Base-by-base conservation (phyloP, 2,329 filamentous ascomycete species). In the Lasiodiplodia sp. region DNA sequence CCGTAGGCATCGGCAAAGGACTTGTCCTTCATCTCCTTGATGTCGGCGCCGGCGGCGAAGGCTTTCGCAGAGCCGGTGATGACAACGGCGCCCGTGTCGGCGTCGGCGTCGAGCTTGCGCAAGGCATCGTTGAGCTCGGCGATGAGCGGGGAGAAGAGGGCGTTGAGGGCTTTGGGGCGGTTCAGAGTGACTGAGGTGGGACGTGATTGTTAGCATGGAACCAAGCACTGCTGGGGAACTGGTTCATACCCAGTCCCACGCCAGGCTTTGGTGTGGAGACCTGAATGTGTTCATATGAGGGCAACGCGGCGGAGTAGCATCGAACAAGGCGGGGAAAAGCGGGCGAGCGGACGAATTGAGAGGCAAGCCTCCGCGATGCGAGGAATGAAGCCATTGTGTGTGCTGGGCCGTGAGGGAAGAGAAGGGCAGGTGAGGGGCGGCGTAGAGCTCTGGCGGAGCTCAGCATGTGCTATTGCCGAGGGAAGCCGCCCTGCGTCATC, bases 21-120 rank as follows among this genome's bases (percentile, higher is more conserved):
- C 49, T 97, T 88, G 70, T 93, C 90, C 37, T 93, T 92, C 96
- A 99, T 99, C 82, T 99, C 96, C 82, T 98, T 98, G 85, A 99
- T 99, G 81, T 99, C 96, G 70, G 96, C 96, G 64, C 96, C 96
- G 55, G 96, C 86, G 97, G 75, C 78, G 67, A 80, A 99, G 52
- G 95, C 94, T 81, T 91, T 93, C 72, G 93, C 86, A 56, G 91
- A 96, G 67, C 96, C 96, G 0, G 96, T 97, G 69, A 99, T 85
- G 69, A 99, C 78, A 49, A 80, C 76, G 67, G 78, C 78, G 66
- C 75, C 75, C 53, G 79, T 77, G 44, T 72, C 71, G 10, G 71
- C 71, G 68, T 75, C 72, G 56, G 75, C 70, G 68, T 80, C 78
- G 71, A 78, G 78, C 66, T 71, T 71, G 68, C 76, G 75, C 66